These are phyloP conservation scores for Colletotrichum falcatum DNA, from an alignment of 2,329 filamentous ascomycete genomes.

Conservation along the genomic window DNA sequence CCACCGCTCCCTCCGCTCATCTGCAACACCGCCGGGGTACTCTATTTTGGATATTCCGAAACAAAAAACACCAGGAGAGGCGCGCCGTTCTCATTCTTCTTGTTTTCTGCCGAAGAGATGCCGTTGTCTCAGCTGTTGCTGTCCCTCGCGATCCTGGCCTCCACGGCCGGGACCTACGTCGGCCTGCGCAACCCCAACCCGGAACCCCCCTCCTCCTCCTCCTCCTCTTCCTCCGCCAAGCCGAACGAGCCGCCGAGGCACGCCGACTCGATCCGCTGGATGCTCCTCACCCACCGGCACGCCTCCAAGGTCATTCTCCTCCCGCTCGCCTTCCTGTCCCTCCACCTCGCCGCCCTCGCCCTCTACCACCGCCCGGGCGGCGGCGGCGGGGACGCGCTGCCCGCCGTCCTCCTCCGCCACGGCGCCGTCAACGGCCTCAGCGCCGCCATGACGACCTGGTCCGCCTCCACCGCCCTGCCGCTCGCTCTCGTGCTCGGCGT, in stretches of 20 bases:
- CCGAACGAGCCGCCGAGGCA: neutral
- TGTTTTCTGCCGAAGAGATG: neutral
- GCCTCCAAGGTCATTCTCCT: constrained; percentile 41
- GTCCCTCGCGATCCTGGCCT: constrained; percentile 43
- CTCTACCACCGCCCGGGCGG: constrained; percentile 43
- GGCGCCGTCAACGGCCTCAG: constrained; percentile 51
- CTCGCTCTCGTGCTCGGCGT: constrained; percentile 48
- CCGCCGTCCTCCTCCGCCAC: constrained; percentile 43
- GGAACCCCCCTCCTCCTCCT: constrained; percentile 31
- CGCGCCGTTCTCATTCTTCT: neutral
- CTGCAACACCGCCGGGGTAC: neutral
- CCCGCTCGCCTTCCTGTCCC: constrained; percentile 45
- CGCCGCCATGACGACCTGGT: constrained; percentile 51
- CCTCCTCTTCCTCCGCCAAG: too few relatives aligned
- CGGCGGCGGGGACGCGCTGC: constrained; percentile 44
- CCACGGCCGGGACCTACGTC: constrained; percentile 48
- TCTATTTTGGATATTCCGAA: too few relatives aligned
- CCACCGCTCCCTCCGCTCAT: neutral
- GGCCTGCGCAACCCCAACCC: constrained; percentile 50
- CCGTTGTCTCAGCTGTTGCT: neutral
- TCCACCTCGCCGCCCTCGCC: constrained; percentile 43
- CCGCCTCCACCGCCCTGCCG: constrained; percentile 50
- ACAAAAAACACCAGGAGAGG: neutral
- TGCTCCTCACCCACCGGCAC: constrained; percentile 46
- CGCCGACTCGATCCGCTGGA: constrained; percentile 41